Conservation (phyloP, 1,139 yeast genomes). For the Taphrina wiesneri region DNA sequence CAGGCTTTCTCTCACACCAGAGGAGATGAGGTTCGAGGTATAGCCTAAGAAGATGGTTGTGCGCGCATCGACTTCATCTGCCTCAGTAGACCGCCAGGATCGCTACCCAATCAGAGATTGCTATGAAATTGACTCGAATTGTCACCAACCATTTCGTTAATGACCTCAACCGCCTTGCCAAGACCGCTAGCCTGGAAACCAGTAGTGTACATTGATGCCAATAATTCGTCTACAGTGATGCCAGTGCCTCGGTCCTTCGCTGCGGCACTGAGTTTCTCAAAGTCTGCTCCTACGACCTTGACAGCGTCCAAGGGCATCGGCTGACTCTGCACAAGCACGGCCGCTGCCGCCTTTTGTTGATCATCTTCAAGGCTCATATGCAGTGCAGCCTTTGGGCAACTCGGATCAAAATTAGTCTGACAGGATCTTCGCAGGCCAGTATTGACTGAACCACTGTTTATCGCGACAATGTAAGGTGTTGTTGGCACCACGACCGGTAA, state of each 20-base stretch:
- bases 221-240: constrained; percentile 55
- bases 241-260: constrained; percentile 69
- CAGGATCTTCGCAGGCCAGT: not conserved
- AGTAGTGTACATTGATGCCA: constrained; percentile 83
- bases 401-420: no score
- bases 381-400: not conserved
- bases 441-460: not conserved
- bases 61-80: constrained; percentile 55
- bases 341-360: constrained; percentile 61
- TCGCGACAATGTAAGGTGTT: no score
- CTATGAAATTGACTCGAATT: not conserved
- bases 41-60: constrained; percentile 94
- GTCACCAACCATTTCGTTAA: constrained; percentile 64
- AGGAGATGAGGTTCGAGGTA: constrained; percentile 93
- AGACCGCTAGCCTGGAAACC: constrained; percentile 96
- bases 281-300: constrained; percentile 83
- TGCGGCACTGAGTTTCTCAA: constrained; percentile 54
- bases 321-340: constrained; percentile 81
- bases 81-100: constrained; percentile 53
- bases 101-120: constrained; percentile 40
- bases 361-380: constrained; percentile 8
- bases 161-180: constrained; percentile 84
- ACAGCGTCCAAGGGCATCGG: constrained; percentile 80
- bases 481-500: no score
- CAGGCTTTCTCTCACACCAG: constrained; percentile 89